phyloP scores from a whole-genome alignment of 1,139 yeast species.

The Blastobotrys niveus region DNA sequence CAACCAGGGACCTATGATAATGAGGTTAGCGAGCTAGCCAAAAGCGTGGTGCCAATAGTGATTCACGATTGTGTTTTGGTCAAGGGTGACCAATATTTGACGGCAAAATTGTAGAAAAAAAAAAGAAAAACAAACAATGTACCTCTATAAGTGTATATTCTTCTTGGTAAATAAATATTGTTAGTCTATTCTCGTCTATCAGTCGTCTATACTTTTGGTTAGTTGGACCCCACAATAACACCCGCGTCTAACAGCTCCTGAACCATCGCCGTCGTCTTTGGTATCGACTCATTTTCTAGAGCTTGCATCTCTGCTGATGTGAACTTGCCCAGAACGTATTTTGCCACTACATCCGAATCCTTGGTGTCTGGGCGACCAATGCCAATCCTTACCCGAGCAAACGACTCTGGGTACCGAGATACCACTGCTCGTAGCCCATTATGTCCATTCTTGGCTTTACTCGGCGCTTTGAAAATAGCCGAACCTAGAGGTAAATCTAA shows the following conservation, averaged over 20 bases:
- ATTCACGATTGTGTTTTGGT: conserved; percentile 66
- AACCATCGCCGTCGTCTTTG: conserved; percentile 4
- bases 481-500: conserved; percentile 59
- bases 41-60: conserved; percentile 39
- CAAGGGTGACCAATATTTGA: conserved; percentile 55
- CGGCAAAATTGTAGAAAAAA: conserved; percentile 20
- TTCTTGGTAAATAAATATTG: too few relatives aligned
- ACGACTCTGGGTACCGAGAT: conserved; percentile 35
- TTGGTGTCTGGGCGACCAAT: conserved; percentile 57
- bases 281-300: background rate
- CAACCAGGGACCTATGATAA: conserved; percentile 73
- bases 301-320: conserved; percentile 26
- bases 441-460: conserved; percentile 67
- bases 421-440: conserved; percentile 66
- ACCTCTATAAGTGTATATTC: background rate
- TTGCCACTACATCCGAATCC: conserved; percentile 44
- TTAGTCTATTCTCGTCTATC: too few relatives aligned
- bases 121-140: background rate
- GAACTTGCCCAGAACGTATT: conserved; percentile 54
- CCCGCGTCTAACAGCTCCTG: conserved; percentile 7
- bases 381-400: conserved; percentile 60
- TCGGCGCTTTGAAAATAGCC: conserved; percentile 50
- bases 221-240: background rate
- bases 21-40: conserved; percentile 46
- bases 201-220: background rate